Evolutionary conservation across 1,284 basidiomycete species (phyloP).

Genomic region (Cronartium quercuum): DNA sequence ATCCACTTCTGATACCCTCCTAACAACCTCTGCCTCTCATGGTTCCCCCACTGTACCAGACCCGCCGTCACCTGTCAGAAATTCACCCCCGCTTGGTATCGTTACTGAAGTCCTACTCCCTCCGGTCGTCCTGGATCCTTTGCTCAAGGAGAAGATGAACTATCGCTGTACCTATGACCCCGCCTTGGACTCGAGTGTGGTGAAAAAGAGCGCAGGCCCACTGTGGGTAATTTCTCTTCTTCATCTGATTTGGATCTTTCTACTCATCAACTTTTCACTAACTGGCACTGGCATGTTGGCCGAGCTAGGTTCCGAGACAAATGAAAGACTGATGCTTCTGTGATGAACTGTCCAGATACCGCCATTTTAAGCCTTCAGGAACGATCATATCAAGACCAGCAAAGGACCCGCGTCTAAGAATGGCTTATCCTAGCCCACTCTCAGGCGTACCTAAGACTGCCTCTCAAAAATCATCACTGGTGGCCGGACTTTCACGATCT

Average conservation of each 20-base stretch:
- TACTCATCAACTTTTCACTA: not conserved
- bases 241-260: not conserved
- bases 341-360: constrained; percentile 32
- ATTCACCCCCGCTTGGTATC: not conserved
- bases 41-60: too few relatives aligned
- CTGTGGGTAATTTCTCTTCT: constrained; percentile 24
- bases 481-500: constrained; percentile 39
- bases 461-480: constrained; percentile 39
- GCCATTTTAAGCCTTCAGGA: constrained; percentile 25
- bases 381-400: constrained; percentile 12
- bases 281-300: not conserved
- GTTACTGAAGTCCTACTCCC: not conserved
- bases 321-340: not conserved
- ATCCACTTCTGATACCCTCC: too few relatives aligned
- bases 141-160: constrained; percentile 42
- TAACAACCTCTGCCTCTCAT: too few relatives aligned
- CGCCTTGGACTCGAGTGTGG: constrained; percentile 41
- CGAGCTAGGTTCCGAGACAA: constrained; percentile 36
- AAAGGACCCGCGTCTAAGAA: constrained; percentile 25
- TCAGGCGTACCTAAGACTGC: constrained; percentile 40
- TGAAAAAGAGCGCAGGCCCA: constrained; percentile 38
- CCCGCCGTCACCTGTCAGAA: too few relatives aligned
- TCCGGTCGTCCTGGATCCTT: constrained; percentile 40
- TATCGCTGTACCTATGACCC: constrained; percentile 47
- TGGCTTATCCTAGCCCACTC: constrained; percentile 40